Evolutionary conservation across 1,284 basidiomycete genomes (phyloP).

Genomic region (Hemileia vastatrix): DNA sequence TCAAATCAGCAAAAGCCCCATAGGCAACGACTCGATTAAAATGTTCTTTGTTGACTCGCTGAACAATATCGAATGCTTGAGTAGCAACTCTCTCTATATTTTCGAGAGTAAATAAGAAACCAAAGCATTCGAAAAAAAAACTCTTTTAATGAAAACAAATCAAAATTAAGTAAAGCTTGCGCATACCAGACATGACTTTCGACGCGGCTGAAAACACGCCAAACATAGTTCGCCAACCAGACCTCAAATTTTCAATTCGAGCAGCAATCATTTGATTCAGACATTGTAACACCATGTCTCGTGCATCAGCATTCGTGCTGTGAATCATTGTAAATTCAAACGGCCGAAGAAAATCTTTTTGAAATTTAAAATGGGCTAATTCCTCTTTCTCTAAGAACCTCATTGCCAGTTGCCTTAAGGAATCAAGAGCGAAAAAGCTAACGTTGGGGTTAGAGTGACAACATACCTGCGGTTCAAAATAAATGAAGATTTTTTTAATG

Average conservation of each 20-base stretch:
- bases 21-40: conserved; percentile 82
- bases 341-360: conserved; percentile 96
- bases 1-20: conserved; percentile 90
- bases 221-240: conserved; percentile 99
- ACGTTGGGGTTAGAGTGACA: conserved; percentile 97
- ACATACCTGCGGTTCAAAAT: conserved; percentile 59
- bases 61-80: conserved; percentile 94
- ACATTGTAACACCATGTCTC: conserved; percentile 98
- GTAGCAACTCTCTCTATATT: conserved; percentile 72
- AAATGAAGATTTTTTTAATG: background rate
- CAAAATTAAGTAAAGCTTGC: background rate
- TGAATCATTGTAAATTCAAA: conserved; percentile 98
- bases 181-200: conserved; percentile 72
- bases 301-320: conserved; percentile 85
- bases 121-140: background rate
- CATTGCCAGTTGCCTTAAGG: conserved; percentile 95
- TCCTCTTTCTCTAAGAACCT: conserved; percentile 99
- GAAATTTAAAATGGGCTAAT: conserved; percentile 95
- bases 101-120: background rate
- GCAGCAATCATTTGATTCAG: conserved; percentile 98
- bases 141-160: background rate
- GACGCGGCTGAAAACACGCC: conserved; percentile 94
- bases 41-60: conserved; percentile 77
- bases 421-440: conserved; percentile 92
- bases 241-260: conserved; percentile 85